Conservation (phyloP, 257 asterid species). For the Nicotiana tomentosiformis region DNA sequence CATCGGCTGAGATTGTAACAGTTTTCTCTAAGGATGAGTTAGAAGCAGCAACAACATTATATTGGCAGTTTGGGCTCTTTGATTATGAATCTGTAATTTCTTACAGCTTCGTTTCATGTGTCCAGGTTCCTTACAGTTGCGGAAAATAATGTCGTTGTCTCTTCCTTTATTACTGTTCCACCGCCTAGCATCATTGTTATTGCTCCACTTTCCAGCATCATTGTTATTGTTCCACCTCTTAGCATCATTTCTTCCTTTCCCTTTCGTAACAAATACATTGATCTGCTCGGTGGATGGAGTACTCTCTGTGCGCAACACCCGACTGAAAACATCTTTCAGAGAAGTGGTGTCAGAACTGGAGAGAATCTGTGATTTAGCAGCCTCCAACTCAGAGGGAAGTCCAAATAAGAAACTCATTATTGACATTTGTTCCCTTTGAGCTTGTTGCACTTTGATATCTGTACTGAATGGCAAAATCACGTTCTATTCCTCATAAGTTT, state of each 20-base stretch:
- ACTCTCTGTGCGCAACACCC: neutral
- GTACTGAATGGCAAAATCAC: neutral
- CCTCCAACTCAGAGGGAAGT: neutral
- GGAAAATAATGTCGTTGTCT: no score
- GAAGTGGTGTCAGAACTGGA: neutral
- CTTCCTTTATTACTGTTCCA: no score
- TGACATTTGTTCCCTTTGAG: neutral
- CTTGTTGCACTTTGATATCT: constrained; percentile 3
- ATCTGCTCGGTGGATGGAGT: neutral
- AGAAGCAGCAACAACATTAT: no score
- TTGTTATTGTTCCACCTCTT: neutral
- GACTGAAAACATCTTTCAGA: neutral
- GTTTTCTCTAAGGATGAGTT: no score
- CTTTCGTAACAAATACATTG: neutral
- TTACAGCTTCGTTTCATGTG: no score
- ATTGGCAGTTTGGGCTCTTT: no score
- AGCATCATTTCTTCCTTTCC: neutral
- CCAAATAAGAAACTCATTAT: constrained; percentile 13
- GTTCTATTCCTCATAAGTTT: neutral
- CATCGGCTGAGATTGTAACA: no score
- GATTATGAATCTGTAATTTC: no score
- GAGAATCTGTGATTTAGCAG: constrained; percentile 6
- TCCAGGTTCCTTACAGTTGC: no score
- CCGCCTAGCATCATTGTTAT: no score
- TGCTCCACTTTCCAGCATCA: no score